Base-by-base conservation (phyloP, 2,329 filamentous ascomycete species). In the Penicillium sp. region DNA sequence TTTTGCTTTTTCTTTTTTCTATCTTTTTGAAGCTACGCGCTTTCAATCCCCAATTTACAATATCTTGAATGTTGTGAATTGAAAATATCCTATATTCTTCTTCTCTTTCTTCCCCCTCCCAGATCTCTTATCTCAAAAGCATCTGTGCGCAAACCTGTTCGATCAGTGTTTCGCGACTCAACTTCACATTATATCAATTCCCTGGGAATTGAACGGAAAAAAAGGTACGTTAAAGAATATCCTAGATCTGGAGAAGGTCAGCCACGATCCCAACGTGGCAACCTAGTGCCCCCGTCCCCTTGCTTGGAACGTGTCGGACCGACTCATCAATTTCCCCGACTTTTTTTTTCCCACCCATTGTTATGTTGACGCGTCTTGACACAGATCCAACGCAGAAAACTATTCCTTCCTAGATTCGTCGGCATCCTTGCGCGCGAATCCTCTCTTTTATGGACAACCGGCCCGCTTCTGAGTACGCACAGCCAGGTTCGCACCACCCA, bases 401-500 rank as follows among this genome's bases (percentile, higher is more conserved):
- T 33, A 15, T 33, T 17, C 17, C 53, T 54, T 41, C 19, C 19
- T 23, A 29, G 53, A 61, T 54, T 50, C 56, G 50, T 56, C 56
- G 50, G 35, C 56, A 47, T 47, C 35, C 41, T 54, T 52, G 56
- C 52, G 47, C 55, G 63, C 64, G 65, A 65, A 66, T 67, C 69
- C 69, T 67, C 42, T 70, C 71, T 73, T 79, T 74, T 80, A 84
- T 85, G 81, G 82, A 85, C 77, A 81, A 83, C 77, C 81, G 81
- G 77, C 78, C 81, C 83, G 83, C 86, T 74, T 79, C 87, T 81
- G 89, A 91, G 78, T 92, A 90, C 81, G 85, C 88, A 86, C 89
- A 91, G 86, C 86, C 89, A 91, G 89, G 89, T 91, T 91, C 90
- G 89, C 87, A 74, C 83, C 73, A 71, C 75, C 81, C 82, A 75